Evolutionary conservation across 768 basidiomycete genomes (phyloP).

Genomic region (Suillus placidus): DNA sequence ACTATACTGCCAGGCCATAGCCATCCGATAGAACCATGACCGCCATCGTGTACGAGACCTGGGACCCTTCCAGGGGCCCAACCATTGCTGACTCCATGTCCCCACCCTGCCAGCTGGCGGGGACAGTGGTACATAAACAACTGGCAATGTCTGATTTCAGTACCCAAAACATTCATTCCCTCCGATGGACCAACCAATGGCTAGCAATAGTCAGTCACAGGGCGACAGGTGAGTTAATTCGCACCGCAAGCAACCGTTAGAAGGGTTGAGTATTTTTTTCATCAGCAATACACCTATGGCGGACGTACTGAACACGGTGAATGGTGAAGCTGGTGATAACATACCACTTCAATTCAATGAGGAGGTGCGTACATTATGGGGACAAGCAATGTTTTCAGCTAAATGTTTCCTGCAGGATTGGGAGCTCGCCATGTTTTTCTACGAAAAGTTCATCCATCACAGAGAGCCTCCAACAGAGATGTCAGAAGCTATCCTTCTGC

Average conservation of each 20-base stretch:
- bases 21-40: not conserved
- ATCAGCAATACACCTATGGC: not conserved
- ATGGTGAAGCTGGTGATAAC: not conserved
- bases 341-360: not conserved
- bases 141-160: not conserved
- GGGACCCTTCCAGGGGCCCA: not conserved
- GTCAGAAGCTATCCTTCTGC: not conserved
- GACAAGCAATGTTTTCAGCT: not conserved
- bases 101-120: not conserved
- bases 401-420: not conserved
- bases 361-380: not conserved
- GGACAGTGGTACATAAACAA: not conserved
- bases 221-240: not conserved
- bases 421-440: not conserved
- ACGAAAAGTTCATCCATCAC: not conserved
- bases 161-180: not conserved
- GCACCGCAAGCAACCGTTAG: too few species aligned
- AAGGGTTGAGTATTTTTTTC: not conserved
- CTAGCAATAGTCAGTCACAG: not conserved
- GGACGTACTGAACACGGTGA: too few species aligned
- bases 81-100: not conserved
- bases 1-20: not conserved
- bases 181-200: not conserved
- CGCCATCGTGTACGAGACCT: not conserved
- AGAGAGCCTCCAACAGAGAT: not conserved